Evolutionary conservation across 1,284 basidiomycete species (phyloP).

Genomic region (Leccinum pseudoinsigne): DNA sequence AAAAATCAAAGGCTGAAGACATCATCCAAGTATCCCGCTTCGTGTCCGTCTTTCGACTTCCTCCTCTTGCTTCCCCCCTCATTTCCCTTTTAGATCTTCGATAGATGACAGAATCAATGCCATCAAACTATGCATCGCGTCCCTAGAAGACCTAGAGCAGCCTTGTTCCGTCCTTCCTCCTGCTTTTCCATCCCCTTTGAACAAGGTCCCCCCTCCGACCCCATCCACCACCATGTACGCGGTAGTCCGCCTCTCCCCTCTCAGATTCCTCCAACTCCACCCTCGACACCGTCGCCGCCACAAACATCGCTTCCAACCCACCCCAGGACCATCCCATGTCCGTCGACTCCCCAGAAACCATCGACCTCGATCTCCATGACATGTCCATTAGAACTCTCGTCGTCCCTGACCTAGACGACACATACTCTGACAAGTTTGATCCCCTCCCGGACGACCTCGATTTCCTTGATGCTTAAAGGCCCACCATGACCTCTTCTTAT

Average conservation of each 20-base stretch:
- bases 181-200: constrained; percentile 8
- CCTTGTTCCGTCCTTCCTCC: background rate
- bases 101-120: constrained; percentile 28
- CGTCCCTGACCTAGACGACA: constrained; percentile 32
- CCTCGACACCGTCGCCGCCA: constrained; percentile 1
- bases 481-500: constrained; percentile 3
- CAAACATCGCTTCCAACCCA: background rate
- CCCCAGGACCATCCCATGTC: constrained; percentile 8
- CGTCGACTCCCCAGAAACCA: constrained; percentile 10
- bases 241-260: constrained; percentile 18
- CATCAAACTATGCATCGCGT: constrained; percentile 21
- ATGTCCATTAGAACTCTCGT: constrained; percentile 17
- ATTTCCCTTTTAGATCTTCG: constrained; percentile 23
- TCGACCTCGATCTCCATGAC: constrained; percentile 23
- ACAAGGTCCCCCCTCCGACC: background rate
- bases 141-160: constrained; percentile 5
- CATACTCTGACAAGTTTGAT: constrained; percentile 32
- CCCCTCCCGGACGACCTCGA: constrained; percentile 20
- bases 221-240: background rate
- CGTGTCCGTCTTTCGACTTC: constrained; percentile 17
- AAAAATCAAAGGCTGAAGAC: constrained; percentile 14
- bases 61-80: background rate
- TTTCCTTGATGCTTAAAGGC: constrained; percentile 17
- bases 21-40: constrained; percentile 23
- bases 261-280: constrained; percentile 21